Base-by-base conservation (phyloP, 495 filamentous ascomycete species). In the Hypoxylon crocopeplum region DNA sequence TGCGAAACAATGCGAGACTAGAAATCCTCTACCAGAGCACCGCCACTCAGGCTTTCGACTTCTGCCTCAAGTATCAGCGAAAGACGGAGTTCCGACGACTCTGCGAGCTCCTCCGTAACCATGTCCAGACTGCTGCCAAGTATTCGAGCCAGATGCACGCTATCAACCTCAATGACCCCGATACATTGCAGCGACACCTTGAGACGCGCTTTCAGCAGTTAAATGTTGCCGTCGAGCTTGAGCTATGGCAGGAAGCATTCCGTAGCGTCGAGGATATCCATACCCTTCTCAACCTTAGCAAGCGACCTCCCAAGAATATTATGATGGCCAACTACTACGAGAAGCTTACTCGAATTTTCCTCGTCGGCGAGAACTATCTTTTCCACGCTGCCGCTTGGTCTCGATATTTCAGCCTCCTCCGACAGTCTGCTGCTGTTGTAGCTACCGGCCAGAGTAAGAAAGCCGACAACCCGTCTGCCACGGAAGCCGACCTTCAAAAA, bases 241-340 rank as follows among this genome's bases (percentile, higher is more conserved):
- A 98, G 77, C 79, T 98, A 37, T 98, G 94, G 95, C 94, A 98
- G 76, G 94, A 98, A 79, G 94, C 94, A 57, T 98, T 98, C 86
- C 88, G 93, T 67, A 97, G 92, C 69, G 92, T 98, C 46, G 94
- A 98, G 75, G 94, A 98, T 75, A 98, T 98, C 65, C 94, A 98
- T 77, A 97, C 91, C n/a, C 86, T 98, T 54, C 84, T 98, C 60
- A 98, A 87, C 82, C 84, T 98, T 56, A 98, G 94, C 90, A 98
- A 98, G 84, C 90, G 93, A 44, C 93, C 92, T 32, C 89, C 94
- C n/a, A 97, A 97, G 87, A 97, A 97, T 74, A 83, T 97, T 61
- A 97, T 98, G 93, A 98, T 98, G 94, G 94, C 95, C 74, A 98
- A 98, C 78, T 98, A 98, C 85, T 98, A 98, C 77, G 95, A 98